Evolutionary conservation across 768 basidiomycete genomes (phyloP).

Genomic region (Crassisporium funariophilum): DNA sequence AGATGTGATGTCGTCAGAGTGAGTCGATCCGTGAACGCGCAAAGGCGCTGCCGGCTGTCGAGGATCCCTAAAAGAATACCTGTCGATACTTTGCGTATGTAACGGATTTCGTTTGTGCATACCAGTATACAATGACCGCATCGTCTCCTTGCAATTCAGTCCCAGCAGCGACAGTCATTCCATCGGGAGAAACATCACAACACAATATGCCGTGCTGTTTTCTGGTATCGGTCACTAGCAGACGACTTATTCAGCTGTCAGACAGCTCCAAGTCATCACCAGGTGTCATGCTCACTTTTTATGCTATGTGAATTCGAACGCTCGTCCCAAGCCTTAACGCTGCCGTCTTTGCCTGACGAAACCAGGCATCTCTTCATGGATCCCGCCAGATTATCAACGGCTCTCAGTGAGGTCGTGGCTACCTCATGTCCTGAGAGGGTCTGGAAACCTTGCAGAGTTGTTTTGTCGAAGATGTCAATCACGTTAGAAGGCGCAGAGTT

Average conservation of each 20-base stretch:
- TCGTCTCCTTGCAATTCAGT: constrained; percentile 83
- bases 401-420: constrained; percentile 58
- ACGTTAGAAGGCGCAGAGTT: constrained; percentile 64
- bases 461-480: constrained; percentile 69
- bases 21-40: constrained; percentile 80
- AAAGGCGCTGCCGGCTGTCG: constrained; percentile 72
- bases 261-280: constrained; percentile 20
- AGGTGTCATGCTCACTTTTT: constrained; percentile 52
- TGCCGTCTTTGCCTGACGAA: constrained; percentile 72
- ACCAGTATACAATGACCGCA: constrained; percentile 87
- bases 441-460: constrained; percentile 46
- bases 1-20: constrained; percentile 91
- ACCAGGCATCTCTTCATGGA: constrained; percentile 48
- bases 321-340: constrained; percentile 76
- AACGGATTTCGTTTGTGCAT: constrained; percentile 4
- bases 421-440: constrained; percentile 58
- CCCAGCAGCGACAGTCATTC: constrained; percentile 77
- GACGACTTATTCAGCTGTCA: constrained; percentile 40
- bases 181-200: constrained; percentile 72
- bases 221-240: constrained; percentile 52
- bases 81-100: not conserved
- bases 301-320: constrained; percentile 53
- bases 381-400: constrained; percentile 43
- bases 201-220: constrained; percentile 52
- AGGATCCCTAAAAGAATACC: constrained; percentile 66